phyloP scores from a whole-genome alignment of 139 green algal species.

The Astrephomene gubernaculifera region DNA sequence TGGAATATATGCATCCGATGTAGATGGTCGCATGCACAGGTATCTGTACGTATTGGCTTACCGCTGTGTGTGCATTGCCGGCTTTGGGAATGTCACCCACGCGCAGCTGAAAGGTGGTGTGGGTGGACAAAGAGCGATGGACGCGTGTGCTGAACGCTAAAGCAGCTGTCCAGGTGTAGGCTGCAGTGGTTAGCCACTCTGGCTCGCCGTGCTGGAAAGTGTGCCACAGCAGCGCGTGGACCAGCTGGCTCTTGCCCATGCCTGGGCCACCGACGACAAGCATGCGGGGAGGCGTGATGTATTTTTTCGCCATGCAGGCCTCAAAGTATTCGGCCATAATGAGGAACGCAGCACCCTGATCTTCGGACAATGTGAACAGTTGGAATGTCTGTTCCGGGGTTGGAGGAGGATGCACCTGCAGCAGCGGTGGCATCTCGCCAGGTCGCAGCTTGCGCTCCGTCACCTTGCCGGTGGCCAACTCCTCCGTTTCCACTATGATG shows the following conservation, averaged over 20 bases:
- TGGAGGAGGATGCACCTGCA: no score
- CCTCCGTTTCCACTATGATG: no score
- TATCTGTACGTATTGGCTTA: background rate
- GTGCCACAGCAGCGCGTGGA: slow-evolving; percentile 16
- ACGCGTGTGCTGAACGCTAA: background rate
- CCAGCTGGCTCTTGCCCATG: slow-evolving; percentile 28
- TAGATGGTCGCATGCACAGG: background rate
- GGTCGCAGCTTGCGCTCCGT: no score
- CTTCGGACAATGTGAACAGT: background rate
- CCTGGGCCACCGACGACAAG: slow-evolving; percentile 15
- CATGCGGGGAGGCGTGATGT: background rate
- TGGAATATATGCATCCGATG: background rate
- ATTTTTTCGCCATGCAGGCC: background rate
- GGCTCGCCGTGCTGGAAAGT: slow-evolving; percentile 9
- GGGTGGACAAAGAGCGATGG: background rate
- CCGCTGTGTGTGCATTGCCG: background rate
- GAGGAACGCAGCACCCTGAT: background rate
- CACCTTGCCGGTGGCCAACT: no score
- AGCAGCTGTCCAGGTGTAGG: slow-evolving; percentile 20
- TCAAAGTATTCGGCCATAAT: background rate
- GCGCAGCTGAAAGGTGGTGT: background rate
- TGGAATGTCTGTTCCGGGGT: slow-evolving; percentile 11
- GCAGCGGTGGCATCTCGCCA: no score
- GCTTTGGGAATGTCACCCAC: background rate
- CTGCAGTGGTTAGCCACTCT: background rate